A percentile compares a stretch with the other conserved stretches of the same genome.
Conservation (phyloP, 305 asterid genomes). For the Coffea humblotiana region DNA sequence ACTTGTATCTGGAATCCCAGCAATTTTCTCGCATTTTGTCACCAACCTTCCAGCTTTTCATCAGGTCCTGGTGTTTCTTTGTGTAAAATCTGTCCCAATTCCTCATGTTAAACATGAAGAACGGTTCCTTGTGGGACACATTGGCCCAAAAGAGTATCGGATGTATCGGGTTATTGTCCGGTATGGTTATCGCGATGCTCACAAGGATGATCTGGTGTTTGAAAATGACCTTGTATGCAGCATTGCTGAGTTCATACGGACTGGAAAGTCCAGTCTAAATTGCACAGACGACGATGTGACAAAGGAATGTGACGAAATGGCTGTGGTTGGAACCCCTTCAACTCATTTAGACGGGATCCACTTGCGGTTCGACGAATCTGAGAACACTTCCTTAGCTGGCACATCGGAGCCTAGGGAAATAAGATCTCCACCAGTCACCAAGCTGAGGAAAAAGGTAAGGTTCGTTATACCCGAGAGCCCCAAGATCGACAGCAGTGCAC, state of each 20-base stretch:
- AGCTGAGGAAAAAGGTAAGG: conserved; percentile 61
- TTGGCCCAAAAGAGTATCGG: conserved; percentile 74
- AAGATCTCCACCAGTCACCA: conserved; percentile 32
- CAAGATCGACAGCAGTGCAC: conserved; percentile 39
- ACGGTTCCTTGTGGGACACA: conserved; percentile 80
- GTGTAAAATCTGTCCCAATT: conserved; percentile 82
- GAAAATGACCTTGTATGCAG: conserved; percentile 83
- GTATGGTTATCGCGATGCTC: conserved; percentile 87
- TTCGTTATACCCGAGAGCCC: conserved; percentile 79
- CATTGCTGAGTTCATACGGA: conserved; percentile 77
- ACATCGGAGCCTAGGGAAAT: conserved; percentile 54
- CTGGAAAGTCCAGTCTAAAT: conserved; percentile 31
- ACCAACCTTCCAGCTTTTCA: conserved; percentile 96
- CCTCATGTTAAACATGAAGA: conserved; percentile 82
- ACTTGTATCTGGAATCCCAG: conserved; percentile 88
- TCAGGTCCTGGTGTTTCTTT: conserved; percentile 81
- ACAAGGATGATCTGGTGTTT: conserved; percentile 70
- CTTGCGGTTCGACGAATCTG: conserved; percentile 35
- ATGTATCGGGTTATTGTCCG: conserved; percentile 84
- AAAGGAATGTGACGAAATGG: conserved; percentile 43
- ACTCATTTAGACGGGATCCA: conserved; percentile 52
- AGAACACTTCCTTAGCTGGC: conserved; percentile 28
- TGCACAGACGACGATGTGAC: conserved; percentile 21
- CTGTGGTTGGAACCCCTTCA: conserved; percentile 78
- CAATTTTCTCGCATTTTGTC: conserved; percentile 90